Evolutionary conservation across 148 eudicot species (phyloP).

Genomic region (Nyssa sinensis): DNA sequence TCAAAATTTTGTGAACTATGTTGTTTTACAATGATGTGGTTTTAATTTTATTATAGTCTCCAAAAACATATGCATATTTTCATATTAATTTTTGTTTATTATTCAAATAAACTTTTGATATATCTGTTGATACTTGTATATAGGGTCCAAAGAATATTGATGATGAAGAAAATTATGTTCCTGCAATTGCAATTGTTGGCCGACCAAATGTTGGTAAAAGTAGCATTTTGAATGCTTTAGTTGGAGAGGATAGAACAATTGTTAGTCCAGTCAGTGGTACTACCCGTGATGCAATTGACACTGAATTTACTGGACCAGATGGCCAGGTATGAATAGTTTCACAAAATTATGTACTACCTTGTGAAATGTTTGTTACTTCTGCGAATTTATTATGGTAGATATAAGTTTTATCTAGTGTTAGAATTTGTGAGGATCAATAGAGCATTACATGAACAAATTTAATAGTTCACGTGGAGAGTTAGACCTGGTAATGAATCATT

Average conservation of each 20-base stretch:
- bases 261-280: constrained; percentile 99
- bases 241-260: constrained; percentile 96
- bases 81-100: background rate
- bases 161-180: constrained; percentile 66
- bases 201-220: constrained; percentile 99
- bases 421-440: background rate
- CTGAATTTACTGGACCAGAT: constrained; percentile 83
- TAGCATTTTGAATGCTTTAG: constrained; percentile 93
- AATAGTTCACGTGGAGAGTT: background rate
- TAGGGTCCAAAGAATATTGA: constrained; percentile 52
- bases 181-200: constrained; percentile 89
- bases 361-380: background rate
- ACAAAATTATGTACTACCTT: background rate
- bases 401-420: background rate
- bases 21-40: background rate
- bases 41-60: background rate
- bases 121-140: constrained; percentile 13
- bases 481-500: background rate
- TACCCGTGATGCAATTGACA: constrained; percentile 98
- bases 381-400: background rate
- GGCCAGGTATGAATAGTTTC: constrained; percentile 66
- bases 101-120: constrained; percentile 14
- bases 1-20: constrained; percentile 4
- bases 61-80: background rate
- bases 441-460: background rate